Conservation (phyloP, 2,329 filamentous ascomycete species). For the Cercospora citrullina region DNA sequence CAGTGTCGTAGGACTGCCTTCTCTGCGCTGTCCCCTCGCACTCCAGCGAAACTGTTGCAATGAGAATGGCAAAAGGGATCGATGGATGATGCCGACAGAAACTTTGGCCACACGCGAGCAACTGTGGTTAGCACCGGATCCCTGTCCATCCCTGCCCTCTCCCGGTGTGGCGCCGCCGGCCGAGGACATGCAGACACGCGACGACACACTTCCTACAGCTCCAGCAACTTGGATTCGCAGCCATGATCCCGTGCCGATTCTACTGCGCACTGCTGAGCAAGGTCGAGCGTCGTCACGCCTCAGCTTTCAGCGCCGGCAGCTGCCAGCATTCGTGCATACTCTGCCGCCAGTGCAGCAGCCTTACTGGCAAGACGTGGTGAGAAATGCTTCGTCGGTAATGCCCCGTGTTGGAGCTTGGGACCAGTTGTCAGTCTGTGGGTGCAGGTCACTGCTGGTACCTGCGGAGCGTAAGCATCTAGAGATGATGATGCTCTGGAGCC, state of each 20-base stretch:
- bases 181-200: neutral
- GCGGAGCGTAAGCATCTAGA: neutral
- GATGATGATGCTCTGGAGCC: neutral
- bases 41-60: neutral
- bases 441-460: neutral
- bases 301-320: neutral
- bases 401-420: neutral
- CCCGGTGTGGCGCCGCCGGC: constrained; percentile 2
- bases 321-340: neutral
- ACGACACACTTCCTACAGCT: neutral
- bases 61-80: neutral
- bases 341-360: no score
- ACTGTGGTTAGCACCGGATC: neutral
- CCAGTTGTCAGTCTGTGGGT: no score
- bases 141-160: neutral
- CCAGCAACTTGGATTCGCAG: neutral
- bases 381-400: neutral
- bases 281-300: neutral
- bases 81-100: constrained; percentile 7
- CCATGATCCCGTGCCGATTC: neutral
- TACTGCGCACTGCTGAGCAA: neutral
- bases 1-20: constrained; percentile 2
- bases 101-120: constrained; percentile 2
- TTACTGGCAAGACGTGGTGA: neutral
- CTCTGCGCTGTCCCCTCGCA: neutral